These are phyloP conservation scores for Phytopythium oedochilum DNA, from an alignment of 352 stramenopile genomes.

Conservation along the genomic window DNA sequence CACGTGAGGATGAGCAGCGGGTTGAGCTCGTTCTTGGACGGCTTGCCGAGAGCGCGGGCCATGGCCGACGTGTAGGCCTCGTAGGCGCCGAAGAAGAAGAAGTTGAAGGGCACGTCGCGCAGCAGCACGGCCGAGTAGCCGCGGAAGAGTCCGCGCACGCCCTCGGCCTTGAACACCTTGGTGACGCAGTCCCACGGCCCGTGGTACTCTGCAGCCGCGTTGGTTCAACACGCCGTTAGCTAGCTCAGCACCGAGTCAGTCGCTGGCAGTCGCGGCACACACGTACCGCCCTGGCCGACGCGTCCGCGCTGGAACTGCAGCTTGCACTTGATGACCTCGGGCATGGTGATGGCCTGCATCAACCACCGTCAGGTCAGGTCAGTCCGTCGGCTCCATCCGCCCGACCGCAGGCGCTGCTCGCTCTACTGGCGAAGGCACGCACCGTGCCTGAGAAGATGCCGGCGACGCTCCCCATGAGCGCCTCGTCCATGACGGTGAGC, in stretches of 20 bases:
- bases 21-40: constrained; percentile 72
- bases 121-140: constrained; percentile 82
- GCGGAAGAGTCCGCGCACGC: constrained; percentile 60
- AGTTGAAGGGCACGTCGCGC: constrained; percentile 89
- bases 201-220: constrained; percentile 40
- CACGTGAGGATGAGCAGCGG: constrained; percentile 65
- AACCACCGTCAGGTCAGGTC: background rate
- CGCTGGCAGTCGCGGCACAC: no score
- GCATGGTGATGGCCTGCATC: constrained; percentile 69
- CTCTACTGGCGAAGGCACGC: no score
- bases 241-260: background rate
- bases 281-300: constrained; percentile 51
- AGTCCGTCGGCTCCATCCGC: no score
- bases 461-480: constrained; percentile 71
- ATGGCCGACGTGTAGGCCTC: constrained; percentile 63
- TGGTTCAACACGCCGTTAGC: background rate
- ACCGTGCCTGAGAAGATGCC: constrained; percentile 85
- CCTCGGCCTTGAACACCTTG: constrained; percentile 60
- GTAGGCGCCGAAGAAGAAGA: constrained; percentile 88
- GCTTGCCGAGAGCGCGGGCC: constrained; percentile 35
- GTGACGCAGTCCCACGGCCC: constrained; percentile 61
- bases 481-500: constrained; percentile 79
- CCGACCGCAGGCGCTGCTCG: no score
- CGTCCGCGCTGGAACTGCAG: constrained; percentile 73
- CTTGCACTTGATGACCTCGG: constrained; percentile 86